Evolutionary conservation across 805 yeast genomes (phyloP), one percentile per base, ranked within the genome.

Genomic region (Kazachstania bromeliacearum): DNA sequence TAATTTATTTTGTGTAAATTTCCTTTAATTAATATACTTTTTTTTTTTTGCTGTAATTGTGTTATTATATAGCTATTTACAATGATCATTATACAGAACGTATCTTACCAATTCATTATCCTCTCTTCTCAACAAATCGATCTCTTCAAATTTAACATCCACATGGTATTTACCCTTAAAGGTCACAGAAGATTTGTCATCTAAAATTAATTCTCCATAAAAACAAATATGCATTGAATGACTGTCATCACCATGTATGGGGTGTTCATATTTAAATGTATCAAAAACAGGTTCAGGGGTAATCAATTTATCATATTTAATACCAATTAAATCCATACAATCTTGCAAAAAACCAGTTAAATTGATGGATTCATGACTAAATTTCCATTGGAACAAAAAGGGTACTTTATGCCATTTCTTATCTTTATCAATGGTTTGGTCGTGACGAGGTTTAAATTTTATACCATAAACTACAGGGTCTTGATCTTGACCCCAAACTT

Each of bases 121-220:
- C 26, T 55, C 60, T 22, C 42, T 42, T 21, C 57, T 41, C 31
- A 55, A 33, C 14, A 58, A 44, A 33, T 49, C 52, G n/a, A 58
- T 50, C 35, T 52, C 53, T 21, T 50, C 46, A 29, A 58, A 34
- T 28, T 48, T 50, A 19, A 51, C 51, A 36, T 57, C 57, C 14
- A 55, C 50, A 33, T 57, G 60, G 35, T 45, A 57, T 25, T 50
- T 49, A 7, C 61, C 63, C 30, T 47, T 52, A 40, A 46, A 58
- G 5, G 53, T 46, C 18, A 57, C 41, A 23, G 40, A 26, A 1
- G 54, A 44, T 19, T 48, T 44, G 10, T 44, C 38, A 20, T 44
- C 44, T 17, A 58, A 25, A 15, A 43, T 40, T 32, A 58, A 39
- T 35, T 55, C 56, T 7, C 60, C 60, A 18, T 47, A 31, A 32